Conservation (phyloP, 1,139 yeast genomes). For the Nakaseomyces uthaithaninus region DNA sequence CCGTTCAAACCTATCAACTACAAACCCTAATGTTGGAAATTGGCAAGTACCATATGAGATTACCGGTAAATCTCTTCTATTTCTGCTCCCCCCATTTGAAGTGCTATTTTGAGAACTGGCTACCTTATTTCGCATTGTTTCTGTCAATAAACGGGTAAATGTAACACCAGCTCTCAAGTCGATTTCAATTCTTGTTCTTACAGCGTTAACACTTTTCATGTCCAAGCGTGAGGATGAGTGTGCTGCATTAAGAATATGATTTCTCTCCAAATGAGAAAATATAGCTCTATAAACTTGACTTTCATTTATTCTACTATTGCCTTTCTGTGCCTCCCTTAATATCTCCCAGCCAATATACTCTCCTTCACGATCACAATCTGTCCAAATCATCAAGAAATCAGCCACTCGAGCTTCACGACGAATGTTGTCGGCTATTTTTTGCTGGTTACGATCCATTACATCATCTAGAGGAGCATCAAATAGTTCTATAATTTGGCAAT, state of each 20-base stretch:
- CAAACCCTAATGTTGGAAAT: constrained; percentile 93
- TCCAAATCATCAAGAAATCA: constrained; percentile 80
- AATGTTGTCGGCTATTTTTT: constrained; percentile 62
- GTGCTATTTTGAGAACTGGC: constrained; percentile 16
- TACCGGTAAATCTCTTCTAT: constrained; percentile 29
- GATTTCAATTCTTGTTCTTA: constrained; percentile 73
- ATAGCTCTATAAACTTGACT: constrained; percentile 59
- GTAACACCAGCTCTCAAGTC: constrained; percentile 87
- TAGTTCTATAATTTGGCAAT: constrained; percentile 55
- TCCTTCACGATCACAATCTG: constrained; percentile 98
- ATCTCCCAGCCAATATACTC: constrained; percentile 92
- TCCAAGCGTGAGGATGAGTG: constrained; percentile 56
- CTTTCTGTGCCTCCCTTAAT: constrained; percentile 52
- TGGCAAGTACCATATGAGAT: constrained; percentile 92
- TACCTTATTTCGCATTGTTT: constrained; percentile 26
- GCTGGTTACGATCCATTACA: constrained; percentile 35
- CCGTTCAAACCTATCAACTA: constrained; percentile 84
- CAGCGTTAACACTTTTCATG: constrained; percentile 70
- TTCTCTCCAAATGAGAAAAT: constrained; percentile 78
- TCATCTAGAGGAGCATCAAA: constrained; percentile 60
- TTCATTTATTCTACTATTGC: constrained; percentile 39
- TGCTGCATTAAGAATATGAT: constrained; percentile 72
- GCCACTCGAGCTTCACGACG: constrained; percentile 53
- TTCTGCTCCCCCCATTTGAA: constrained; percentile 8
- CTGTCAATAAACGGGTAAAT: constrained; percentile 59